These are phyloP conservation scores for Dendrobium nobile DNA, from an alignment of 106 monocot genomes.

Conservation along the genomic window DNA sequence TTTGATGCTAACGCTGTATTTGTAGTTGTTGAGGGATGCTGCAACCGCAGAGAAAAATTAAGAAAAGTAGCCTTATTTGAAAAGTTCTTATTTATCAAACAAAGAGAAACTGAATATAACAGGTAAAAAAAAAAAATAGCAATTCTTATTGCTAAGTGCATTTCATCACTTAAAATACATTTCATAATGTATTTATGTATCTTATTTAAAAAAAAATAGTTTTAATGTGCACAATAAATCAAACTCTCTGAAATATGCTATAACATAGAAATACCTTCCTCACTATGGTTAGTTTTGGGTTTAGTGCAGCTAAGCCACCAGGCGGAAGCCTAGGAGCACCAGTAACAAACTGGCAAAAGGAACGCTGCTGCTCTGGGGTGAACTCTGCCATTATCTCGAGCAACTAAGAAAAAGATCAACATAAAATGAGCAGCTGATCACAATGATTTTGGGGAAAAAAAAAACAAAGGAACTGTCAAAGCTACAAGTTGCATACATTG, in stretches of 20 bases:
- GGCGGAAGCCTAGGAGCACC: conserved; percentile 92
- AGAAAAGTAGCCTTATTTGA: not conserved
- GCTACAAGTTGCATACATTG: conserved; percentile 44
- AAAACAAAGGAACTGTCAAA: not conserved
- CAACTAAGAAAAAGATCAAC: conserved; percentile 35
- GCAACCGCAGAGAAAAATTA: conserved; percentile 2
- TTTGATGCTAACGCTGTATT: conserved; percentile 31
- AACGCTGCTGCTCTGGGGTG: conserved; percentile 76
- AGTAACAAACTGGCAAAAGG: conserved; percentile 95
- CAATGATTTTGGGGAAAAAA: not conserved
- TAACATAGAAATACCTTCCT: conserved; percentile 60
- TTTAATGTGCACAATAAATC: not conserved
- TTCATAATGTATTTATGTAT: not conserved
- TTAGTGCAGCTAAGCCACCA: conserved; percentile 85
- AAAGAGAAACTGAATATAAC: not conserved
- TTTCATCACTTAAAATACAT: no score
- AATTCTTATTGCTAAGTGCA: no score
- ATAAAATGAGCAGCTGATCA: conserved; percentile 3
- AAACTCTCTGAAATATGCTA: not conserved
- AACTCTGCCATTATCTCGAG: conserved; percentile 95
- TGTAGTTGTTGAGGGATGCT: conserved; percentile 65
- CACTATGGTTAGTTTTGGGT: conserved; percentile 95
- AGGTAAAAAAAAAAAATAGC: no score
- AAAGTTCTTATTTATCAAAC: not conserved
- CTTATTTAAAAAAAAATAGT: not conserved